Evolutionary conservation across 257 asterid species (phyloP).

Genomic region (Plectranthus barbatus): DNA sequence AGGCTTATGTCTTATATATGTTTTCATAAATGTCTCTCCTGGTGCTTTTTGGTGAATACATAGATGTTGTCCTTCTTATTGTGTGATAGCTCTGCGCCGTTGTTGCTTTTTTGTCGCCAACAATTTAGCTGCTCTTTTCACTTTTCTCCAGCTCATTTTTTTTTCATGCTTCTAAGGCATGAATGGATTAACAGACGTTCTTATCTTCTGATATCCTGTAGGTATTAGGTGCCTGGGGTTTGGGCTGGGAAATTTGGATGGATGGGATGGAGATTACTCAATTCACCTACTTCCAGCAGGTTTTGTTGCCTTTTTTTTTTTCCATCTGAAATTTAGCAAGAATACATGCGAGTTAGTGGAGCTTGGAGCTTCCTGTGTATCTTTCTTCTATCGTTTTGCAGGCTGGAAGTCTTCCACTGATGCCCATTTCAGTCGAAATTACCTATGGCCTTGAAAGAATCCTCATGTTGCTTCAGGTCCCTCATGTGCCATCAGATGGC

Average conservation of each 20-base stretch:
- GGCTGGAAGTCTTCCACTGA: constrained; percentile 93
- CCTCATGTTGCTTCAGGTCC: constrained; percentile 97
- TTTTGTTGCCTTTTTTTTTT: constrained; percentile 20
- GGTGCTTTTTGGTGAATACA: not conserved
- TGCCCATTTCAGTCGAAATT: constrained; percentile 91
- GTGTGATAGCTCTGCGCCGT: constrained; percentile 5
- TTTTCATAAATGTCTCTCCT: not conserved
- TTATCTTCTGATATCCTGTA: constrained; percentile 28
- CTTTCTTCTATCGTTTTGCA: constrained; percentile 22
- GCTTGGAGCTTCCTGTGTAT: constrained; percentile 4
- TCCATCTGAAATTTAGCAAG: constrained; percentile 9
- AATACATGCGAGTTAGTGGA: constrained; percentile 4
- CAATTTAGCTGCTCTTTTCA: not conserved
- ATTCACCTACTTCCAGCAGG: constrained; percentile 99
- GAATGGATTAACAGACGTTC: constrained; percentile 9
- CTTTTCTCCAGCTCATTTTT: not conserved
- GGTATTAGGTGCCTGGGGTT: constrained; percentile 99
- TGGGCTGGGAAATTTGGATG: constrained; percentile 99
- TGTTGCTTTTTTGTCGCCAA: constrained; percentile 12
- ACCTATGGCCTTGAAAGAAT: constrained; percentile 97
- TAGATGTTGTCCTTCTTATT: not conserved
- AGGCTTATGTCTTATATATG: constrained; percentile 20
- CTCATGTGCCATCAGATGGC: constrained; percentile 13
- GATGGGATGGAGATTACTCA: constrained; percentile 99
- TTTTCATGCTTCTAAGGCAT: not conserved